Conservation (phyloP, 371 early-diverging fungal species). For the Mortierella sp. region DNA sequence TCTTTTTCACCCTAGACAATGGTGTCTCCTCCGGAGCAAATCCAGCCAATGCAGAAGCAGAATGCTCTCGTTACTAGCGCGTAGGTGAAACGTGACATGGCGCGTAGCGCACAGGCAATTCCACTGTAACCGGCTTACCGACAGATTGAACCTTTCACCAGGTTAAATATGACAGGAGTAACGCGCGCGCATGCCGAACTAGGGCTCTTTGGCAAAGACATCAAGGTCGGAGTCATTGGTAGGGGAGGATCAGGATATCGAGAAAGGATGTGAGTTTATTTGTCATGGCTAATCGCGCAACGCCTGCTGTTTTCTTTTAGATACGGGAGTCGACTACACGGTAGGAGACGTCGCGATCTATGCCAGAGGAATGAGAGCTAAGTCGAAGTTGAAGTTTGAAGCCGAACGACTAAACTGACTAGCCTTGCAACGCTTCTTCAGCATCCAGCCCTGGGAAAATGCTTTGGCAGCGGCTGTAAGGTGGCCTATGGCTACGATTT, state of each 20-base stretch:
- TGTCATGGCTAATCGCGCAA: no score
- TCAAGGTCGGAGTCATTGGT: constrained; percentile 75
- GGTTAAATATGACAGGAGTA: constrained; percentile 54
- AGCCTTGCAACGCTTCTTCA: no score
- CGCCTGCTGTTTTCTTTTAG: no score
- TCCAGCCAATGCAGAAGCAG: constrained; percentile 21
- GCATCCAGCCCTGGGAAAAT: constrained; percentile 78
- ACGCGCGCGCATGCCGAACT: constrained; percentile 27
- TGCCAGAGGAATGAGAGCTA: no score
- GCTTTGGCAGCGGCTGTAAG: constrained; percentile 61
- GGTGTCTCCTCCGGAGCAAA: constrained; percentile 26
- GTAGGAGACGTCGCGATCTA: no score
- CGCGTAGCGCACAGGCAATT: no score
- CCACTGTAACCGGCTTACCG: neutral
- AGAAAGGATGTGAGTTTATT: no score
- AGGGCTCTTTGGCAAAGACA: constrained; percentile 60
- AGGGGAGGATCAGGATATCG: no score
- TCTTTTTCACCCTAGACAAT: constrained; percentile 17
- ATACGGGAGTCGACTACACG: constrained; percentile 64
- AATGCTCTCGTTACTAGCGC: constrained; percentile 30
- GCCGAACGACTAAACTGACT: no score
- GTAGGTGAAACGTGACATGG: no score
- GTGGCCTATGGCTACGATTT: constrained; percentile 65
- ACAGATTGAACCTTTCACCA: neutral
- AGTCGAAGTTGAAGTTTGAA: no score